Base-by-base conservation (phyloP, 2,329 filamentous ascomycete genomes). In the Sporothrix luriei region DNA sequence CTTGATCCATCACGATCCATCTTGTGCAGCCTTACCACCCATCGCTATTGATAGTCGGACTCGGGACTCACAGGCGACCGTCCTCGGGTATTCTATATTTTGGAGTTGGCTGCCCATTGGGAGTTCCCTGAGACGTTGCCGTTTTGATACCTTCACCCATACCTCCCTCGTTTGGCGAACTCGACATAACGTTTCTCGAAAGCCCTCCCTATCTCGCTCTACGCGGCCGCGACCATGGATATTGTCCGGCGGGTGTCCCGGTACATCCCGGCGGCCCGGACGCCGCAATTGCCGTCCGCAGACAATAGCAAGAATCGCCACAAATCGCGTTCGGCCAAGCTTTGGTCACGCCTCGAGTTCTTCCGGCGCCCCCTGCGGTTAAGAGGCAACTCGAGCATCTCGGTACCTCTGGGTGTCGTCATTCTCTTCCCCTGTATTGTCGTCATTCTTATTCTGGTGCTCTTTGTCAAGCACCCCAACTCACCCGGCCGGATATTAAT, bases 381-480 rank as follows among this genome's bases (percentile, higher is more conserved):
- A 82, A 91, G 90, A 81, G 92, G 93, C 76, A 97, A 97, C 80
- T 97, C 94, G 69, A 91, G 90, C 77, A 88, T 97, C 79, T 97
- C 94, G 66, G 90, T 98, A 78, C 95, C 95, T 33, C 84, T 99
- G 67, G 94, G 94, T 74, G 89, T 97, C 77, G 93, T 98, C 75
- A 86, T 99, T 74, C 83, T 98, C 75, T 98, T 98, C 78, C 95
- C 95, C 74, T 88, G 91, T 78, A 90, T 97, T 78, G 92, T 97
- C 76, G 87, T 98, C 81, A 86, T 97, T 76, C 86, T 97, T 79
- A 96, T 98, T 79, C 83, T 98, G 73, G 84, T 97, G 76, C 87
- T 99, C 72, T 93, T 98, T 78, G 87, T 97, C 77, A 89, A 91
- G 77, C 93, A 97, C 82, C 93, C 94, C 71, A 90, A 90, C 78